These are phyloP conservation scores for Coniella lustricola DNA, from an alignment of 2,329 filamentous ascomycete genomes.

Conservation along the genomic window DNA sequence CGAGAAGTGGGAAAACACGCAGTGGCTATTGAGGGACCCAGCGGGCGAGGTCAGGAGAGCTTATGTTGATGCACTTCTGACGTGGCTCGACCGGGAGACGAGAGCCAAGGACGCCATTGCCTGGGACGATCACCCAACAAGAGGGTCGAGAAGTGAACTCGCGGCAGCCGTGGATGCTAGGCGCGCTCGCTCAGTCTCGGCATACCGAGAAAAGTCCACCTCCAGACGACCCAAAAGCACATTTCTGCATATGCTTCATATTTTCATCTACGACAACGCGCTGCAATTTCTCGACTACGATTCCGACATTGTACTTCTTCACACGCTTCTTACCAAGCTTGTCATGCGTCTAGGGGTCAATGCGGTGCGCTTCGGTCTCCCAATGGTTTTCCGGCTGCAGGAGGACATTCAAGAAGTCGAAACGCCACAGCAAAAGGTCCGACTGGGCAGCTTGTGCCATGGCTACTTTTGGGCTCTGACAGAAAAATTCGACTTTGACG, in stretches of 20 bases:
- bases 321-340: conserved; percentile 69
- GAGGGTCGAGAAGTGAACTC: conserved; percentile 46
- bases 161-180: conserved; percentile 43
- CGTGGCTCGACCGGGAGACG: conserved; percentile 81
- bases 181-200: conserved; percentile 63
- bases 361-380: conserved; percentile 67
- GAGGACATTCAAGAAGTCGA: conserved; percentile 69
- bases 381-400: conserved; percentile 84
- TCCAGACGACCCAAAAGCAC: conserved; percentile 50
- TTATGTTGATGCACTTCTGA: conserved; percentile 75
- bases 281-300: conserved; percentile 66
- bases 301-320: conserved; percentile 67
- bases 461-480: conserved; percentile 80
- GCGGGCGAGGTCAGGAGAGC: conserved; percentile 73
- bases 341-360: conserved; percentile 76
- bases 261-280: conserved; percentile 84
- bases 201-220: conserved; percentile 48
- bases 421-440: conserved; percentile 63
- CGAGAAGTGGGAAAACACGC: conserved; percentile 90
- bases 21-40: conserved; percentile 80
- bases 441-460: conserved; percentile 76
- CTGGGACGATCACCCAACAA: conserved; percentile 19
- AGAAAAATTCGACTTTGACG: conserved; percentile 71
- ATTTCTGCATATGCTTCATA: conserved; percentile 75
- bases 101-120: conserved; percentile 50